Evolutionary conservation across 1,284 basidiomycete genomes (phyloP), one percentile per base, ranked within the genome.

Genomic region (Papiliotrema laurentii): DNA sequence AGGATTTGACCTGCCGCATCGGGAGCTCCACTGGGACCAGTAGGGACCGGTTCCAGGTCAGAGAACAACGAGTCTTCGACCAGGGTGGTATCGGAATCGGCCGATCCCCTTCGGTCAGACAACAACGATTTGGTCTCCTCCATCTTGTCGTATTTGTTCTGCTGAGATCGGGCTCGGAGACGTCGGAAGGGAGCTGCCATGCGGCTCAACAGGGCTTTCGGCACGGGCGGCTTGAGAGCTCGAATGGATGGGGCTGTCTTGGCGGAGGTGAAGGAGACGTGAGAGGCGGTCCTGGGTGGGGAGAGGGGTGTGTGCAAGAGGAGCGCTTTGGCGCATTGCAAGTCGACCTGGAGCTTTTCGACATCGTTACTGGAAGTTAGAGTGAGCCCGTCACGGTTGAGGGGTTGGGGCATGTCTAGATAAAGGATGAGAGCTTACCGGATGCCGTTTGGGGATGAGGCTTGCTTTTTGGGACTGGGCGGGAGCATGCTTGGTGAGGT

Each of bases 81-180:
- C 6, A 60, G 52, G 5, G 60, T 64, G 16, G 26, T 31, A 18
- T 60, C 56, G 4, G 55, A 58, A 33, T 54, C 58, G 25, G 39
- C 47, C 5, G 60, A 60, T 5, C 35, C 45, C 19, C 45, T 22
- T 46, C 45, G 22, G 6, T 43, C 24, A 9, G 38, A 18, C n/a
- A 26, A 19, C 9, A 35, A 11, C 7, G 33, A 27, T 5, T 13
- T n/a, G 5, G 11, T 5, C 30, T 43, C 47, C 16, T 42, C 31
- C 19, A 40, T 2, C 37, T 48, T 24, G 38, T 24, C 39, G 31
- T 45, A 41, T 26, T 25, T 21, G 28, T 35, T 48, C 13, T 14
- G 7, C 28, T 31, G 40, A n/a, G 5, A 19, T 19, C 38, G 27
- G 3, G 46, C 33, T n/a, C 28, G 27, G 10, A 39, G 19, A 9